These are phyloP conservation scores for Metschnikowia similis DNA, from an alignment of 805 yeast species.

Conservation along the genomic window DNA sequence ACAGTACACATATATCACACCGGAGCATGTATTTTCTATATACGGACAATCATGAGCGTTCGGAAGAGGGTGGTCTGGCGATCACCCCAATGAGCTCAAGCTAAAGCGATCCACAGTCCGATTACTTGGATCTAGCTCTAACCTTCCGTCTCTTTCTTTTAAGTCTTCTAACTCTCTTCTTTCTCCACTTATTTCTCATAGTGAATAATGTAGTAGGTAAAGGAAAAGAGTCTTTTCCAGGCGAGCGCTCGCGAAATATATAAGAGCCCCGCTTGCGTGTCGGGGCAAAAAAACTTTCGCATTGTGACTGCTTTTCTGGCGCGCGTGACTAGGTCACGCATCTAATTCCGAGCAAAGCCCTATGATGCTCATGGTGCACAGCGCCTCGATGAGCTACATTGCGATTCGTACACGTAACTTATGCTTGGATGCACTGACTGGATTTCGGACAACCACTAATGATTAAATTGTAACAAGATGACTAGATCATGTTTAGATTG, in stretches of 20 bases:
- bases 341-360: not conserved
- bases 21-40: conserved; percentile 20
- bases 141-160: conserved; percentile 99
- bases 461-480: too few relatives aligned
- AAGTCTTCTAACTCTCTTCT: conserved; percentile 99
- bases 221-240: conserved; percentile 13
- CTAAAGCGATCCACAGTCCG: conserved; percentile 36
- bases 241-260: conserved; percentile 23
- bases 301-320: conserved; percentile 15
- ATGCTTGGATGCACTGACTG: not conserved
- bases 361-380: not conserved
- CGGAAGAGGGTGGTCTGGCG: not conserved
- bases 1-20: conserved; percentile 10
- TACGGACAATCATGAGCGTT: conserved; percentile 14
- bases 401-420: not conserved
- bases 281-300: conserved; percentile 16
- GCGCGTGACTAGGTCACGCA: conserved; percentile 9
- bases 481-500: too few relatives aligned
- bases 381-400: not conserved
- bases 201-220: conserved; percentile 27
- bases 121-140: conserved; percentile 99
- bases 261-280: conserved; percentile 20
- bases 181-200: conserved; percentile 99
- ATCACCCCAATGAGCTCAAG: conserved; percentile 10
- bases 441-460: too few relatives aligned